Percentiles rank a stretch among this genome's conserved stretches.
These are phyloP conservation scores for Scedosporium minutisporum DNA, from an alignment of 2,329 filamentous ascomycete genomes.

Conservation along the genomic window DNA sequence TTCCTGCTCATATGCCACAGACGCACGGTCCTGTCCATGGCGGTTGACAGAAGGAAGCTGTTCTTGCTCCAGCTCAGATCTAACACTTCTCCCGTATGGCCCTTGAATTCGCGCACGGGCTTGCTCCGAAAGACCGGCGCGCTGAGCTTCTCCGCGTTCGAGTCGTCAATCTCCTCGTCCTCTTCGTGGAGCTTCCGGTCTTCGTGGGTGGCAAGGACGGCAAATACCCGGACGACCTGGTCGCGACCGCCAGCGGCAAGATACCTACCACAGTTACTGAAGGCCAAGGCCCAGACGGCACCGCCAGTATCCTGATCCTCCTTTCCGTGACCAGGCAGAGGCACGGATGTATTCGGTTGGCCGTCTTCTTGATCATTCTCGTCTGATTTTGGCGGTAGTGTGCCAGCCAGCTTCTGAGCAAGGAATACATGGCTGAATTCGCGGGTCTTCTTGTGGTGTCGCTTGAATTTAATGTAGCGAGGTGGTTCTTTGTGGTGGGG, in stretches of 20 bases:
- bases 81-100: slow-evolving; percentile 77
- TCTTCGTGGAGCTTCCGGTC: slow-evolving; percentile 67
- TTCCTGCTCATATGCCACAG: slow-evolving; percentile 81
- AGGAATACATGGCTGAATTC: slow-evolving; percentile 85
- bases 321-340: slow-evolving; percentile 22
- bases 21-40: slow-evolving; percentile 95
- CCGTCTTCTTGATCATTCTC: slow-evolving; percentile 14
- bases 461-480: slow-evolving; percentile 77
- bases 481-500: slow-evolving; percentile 83
- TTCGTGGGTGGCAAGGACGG: slow-evolving; percentile 72
- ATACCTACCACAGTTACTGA: slow-evolving; percentile 85
- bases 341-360: slow-evolving; percentile 20
- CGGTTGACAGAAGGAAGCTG: slow-evolving; percentile 89
- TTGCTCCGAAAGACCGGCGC: slow-evolving; percentile 82
- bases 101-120: slow-evolving; percentile 68
- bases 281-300: slow-evolving; percentile 86
- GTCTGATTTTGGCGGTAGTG: slow-evolving; percentile 26
- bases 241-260: slow-evolving; percentile 90
- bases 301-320: slow-evolving; percentile 35
- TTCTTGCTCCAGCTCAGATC: slow-evolving; percentile 99
- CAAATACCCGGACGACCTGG: slow-evolving; percentile 76
- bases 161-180: slow-evolving; percentile 44
- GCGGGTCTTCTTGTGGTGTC: slow-evolving; percentile 68
- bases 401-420: slow-evolving; percentile 76
- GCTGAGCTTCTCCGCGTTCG: slow-evolving; percentile 52